Conservation (phyloP, 768 basidiomycete genomes). For the Myochromella boudieri region DNA sequence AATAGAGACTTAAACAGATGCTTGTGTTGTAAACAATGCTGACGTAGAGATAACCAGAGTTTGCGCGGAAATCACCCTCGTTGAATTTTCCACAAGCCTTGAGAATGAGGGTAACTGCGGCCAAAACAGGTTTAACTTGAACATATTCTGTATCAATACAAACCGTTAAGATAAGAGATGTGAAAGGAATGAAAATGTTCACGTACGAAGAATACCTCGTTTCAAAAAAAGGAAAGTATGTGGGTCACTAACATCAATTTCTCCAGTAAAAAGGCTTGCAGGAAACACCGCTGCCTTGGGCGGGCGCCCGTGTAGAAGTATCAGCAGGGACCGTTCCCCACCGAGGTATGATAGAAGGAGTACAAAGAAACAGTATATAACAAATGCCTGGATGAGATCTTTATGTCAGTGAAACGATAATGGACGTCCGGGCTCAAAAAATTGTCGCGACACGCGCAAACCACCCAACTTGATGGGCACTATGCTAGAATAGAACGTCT, state of each 20-base stretch:
- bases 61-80: slow-evolving; percentile 82
- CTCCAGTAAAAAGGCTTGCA: slow-evolving; percentile 74
- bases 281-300: slow-evolving; percentile 90
- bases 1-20: slow-evolving; percentile 81
- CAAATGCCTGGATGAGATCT: slow-evolving; percentile 87
- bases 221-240: slow-evolving; percentile 93
- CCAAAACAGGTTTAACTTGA: slow-evolving; percentile 91
- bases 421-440: too few species aligned
- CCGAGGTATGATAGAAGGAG: slow-evolving; percentile 84
- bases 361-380: slow-evolving; percentile 91
- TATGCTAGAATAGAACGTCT: too few species aligned
- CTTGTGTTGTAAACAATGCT: slow-evolving; percentile 83
- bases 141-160: slow-evolving; percentile 78
- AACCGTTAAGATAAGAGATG: neutral
- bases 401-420: too few species aligned
- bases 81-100: slow-evolving; percentile 87
- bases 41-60: slow-evolving; percentile 91
- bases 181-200: neutral
- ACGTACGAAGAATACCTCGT: slow-evolving; percentile 88
- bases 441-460: too few species aligned
- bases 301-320: slow-evolving; percentile 86
- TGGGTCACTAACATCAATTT: slow-evolving; percentile 93
- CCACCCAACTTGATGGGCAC: too few species aligned
- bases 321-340: slow-evolving; percentile 91
- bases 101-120: slow-evolving; percentile 78